These are phyloP conservation scores for Boletus speciosus DNA, from an alignment of 768 basidiomycete species.

Conservation along the genomic window DNA sequence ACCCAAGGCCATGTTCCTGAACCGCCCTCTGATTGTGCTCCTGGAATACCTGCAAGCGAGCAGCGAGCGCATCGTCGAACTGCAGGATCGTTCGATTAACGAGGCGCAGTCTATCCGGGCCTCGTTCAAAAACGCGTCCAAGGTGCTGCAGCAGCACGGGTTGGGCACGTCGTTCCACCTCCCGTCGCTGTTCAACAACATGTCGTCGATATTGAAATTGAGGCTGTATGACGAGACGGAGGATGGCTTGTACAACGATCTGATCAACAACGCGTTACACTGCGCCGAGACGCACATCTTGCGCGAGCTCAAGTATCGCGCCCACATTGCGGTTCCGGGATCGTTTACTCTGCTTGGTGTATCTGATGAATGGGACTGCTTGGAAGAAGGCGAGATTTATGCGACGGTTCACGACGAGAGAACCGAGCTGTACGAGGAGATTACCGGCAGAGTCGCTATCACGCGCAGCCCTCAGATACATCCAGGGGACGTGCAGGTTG, in stretches of 20 bases:
- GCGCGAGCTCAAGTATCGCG: constrained; percentile 50
- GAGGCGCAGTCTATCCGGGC: constrained; percentile 34
- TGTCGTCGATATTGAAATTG: constrained; percentile 33
- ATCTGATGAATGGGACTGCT: constrained; percentile 46
- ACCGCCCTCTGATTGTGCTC: constrained; percentile 47
- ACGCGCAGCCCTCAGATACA: constrained; percentile 54
- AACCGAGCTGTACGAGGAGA: constrained; percentile 19
- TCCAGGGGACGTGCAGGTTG: constrained; percentile 45
- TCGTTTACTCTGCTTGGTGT: constrained; percentile 52
- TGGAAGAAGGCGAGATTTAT: constrained; percentile 47
- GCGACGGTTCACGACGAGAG: constrained; percentile 38
- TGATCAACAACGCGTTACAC: constrained; percentile 37
- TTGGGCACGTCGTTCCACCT: constrained; percentile 45
- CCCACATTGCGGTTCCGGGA: constrained; percentile 47
- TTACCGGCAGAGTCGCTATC: constrained; percentile 41
- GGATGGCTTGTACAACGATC: constrained; percentile 28
- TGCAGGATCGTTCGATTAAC: constrained; percentile 38
- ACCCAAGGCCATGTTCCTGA: constrained; percentile 44
- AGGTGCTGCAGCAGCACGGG: constrained; percentile 41
- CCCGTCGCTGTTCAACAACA: constrained; percentile 39
- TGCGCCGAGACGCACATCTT: constrained; percentile 44
- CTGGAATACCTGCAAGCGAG: constrained; percentile 44
- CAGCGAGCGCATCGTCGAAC: constrained; percentile 28
- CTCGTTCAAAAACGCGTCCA: constrained; percentile 36
- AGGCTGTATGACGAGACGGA: constrained; percentile 12